Evolutionary conservation across 306 rosid genomes (phyloP).

Genomic region (Vigna hirtella): DNA sequence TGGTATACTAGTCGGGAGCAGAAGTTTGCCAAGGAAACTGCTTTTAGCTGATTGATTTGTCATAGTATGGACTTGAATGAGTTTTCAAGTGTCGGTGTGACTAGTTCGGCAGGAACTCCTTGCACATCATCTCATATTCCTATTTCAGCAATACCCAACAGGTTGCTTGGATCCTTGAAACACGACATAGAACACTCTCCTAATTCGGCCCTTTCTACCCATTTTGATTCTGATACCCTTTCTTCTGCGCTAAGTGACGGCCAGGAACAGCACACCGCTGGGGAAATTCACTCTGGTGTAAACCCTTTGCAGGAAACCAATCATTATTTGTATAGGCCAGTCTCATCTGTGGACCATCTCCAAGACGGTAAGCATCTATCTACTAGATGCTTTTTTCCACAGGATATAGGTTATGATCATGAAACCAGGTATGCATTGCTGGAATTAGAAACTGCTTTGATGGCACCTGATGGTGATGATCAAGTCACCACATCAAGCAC

Average conservation of each 20-base stretch:
- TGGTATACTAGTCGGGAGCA: background rate
- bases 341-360: constrained; percentile 46
- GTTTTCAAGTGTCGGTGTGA: constrained; percentile 51
- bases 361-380: constrained; percentile 46
- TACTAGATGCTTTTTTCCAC: constrained; percentile 39
- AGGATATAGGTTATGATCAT: constrained; percentile 48
- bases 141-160: constrained; percentile 53
- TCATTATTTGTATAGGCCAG: constrained; percentile 40
- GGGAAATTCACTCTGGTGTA: constrained; percentile 59
- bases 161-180: constrained; percentile 64
- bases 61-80: constrained; percentile 75
- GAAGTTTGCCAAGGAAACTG: constrained; percentile 21
- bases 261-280: constrained; percentile 63
- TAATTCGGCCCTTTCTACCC: constrained; percentile 55
- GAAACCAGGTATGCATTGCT: constrained; percentile 53
- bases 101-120: constrained; percentile 52
- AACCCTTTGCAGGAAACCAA: constrained; percentile 59
- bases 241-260: constrained; percentile 56
- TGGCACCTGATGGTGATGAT: constrained; percentile 70
- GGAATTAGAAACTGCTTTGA: constrained; percentile 70
- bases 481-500: constrained; percentile 47
- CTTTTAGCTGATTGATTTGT: constrained; percentile 50
- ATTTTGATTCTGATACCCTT: constrained; percentile 60
- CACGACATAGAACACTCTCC: constrained; percentile 66
- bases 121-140: constrained; percentile 56